These are phyloP conservation scores for Glycine latifolia DNA, from an alignment of 306 rosid species.

Conservation along the genomic window DNA sequence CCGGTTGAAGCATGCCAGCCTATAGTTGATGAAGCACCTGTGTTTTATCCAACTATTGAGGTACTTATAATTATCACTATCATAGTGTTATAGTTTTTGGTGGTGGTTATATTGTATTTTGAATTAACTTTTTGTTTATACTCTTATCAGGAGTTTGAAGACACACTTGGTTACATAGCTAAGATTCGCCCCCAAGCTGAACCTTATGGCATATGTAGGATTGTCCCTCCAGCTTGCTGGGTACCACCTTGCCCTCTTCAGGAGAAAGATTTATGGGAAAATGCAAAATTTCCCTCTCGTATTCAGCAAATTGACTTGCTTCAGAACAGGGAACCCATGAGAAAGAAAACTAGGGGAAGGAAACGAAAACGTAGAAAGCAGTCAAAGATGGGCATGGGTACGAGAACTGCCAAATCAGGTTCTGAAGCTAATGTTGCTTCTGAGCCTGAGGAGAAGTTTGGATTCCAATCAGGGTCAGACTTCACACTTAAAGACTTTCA, in stretches of 20 bases:
- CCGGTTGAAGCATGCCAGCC: conserved; percentile 78
- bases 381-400: conserved; percentile 57
- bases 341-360: conserved; percentile 74
- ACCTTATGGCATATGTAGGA: conserved; percentile 82
- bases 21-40: conserved; percentile 77
- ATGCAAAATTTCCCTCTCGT: conserved; percentile 82
- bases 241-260: conserved; percentile 80
- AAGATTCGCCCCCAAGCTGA: conserved; percentile 80
- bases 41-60: conserved; percentile 80
- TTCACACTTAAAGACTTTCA: conserved; percentile 75
- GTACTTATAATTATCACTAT: conserved; percentile 49
- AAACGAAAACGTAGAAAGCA: conserved; percentile 73
- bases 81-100: conserved; percentile 14
- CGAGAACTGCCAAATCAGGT: conserved; percentile 50
- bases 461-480: conserved; percentile 85
- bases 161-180: conserved; percentile 85
- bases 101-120: conserved; percentile 26
- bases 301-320: conserved; percentile 87
- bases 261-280: conserved; percentile 77
- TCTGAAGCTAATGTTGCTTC: conserved; percentile 62
- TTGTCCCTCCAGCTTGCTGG: conserved; percentile 93
- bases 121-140: conserved; percentile 13
- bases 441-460: conserved; percentile 75
- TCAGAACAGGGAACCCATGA: conserved; percentile 91
- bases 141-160: conserved; percentile 75